Evolutionary conservation across 2,329 filamentous ascomycete species (phyloP), one percentile per base, ranked within the genome.

Genomic region (Apiospora pterosperma): DNA sequence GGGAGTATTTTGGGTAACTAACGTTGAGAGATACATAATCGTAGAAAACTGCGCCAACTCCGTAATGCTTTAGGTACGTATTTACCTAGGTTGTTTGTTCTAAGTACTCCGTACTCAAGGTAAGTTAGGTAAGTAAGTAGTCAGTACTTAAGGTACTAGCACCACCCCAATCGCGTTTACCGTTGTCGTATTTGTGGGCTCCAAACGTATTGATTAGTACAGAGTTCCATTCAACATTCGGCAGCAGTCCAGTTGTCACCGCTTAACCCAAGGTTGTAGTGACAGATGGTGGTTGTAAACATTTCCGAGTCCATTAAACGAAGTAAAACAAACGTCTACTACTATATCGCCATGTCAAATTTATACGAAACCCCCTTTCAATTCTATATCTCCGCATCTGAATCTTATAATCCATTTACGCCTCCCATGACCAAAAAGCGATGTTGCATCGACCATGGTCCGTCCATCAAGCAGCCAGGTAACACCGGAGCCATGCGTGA

Each of bases 401-500:
- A 55, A 34, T n/a, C 48, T 34, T 8, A 55, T 34, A 55, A 34
- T 55, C 28, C 28, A 55, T 34, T 55, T 55, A 19, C 48, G 48
- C 48, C 48, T 55, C 48, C 48, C 48, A 55, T 55, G 48, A 55
- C 16, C 48, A 55, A 55, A 16, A 11, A 34, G 48, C 48, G 28
- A 25, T 55, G 14, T 55, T 34, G 48, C 3, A 34, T 55, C 28
- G 28, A 31, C 28, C 11, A 34, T 34, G 19, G 16, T 6, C 44
- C 48, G 16, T 34, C 48, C 48, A 34, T 34, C 28, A 34, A 34
- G 48, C 59, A 61, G 59, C 60, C 60, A 48, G 60, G 39, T 28
- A 62, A 62, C 60, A 62, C 60, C 60, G n/a, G 38, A 34, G 28
- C 60, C 60, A 62, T 62, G 60, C 60, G 48, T 19, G 60, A 34